These are phyloP conservation scores for Quercus variabilis DNA, from an alignment of 306 rosid species.

Conservation along the genomic window DNA sequence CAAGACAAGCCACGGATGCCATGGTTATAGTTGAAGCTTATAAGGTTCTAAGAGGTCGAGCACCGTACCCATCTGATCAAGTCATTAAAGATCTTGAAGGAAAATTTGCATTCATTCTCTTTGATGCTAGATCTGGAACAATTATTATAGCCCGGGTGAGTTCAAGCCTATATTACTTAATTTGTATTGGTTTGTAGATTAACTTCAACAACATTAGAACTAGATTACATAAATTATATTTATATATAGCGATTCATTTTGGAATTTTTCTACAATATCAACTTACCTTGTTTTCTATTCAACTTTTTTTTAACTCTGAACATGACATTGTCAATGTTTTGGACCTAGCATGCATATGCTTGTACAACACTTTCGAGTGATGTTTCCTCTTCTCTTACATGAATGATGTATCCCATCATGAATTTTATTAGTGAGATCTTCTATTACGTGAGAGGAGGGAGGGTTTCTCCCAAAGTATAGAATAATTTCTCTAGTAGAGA, in stretches of 20 bases:
- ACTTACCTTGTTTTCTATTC: no score
- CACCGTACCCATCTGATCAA: constrained; percentile 65
- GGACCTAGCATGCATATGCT: not conserved
- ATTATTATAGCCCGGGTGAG: constrained; percentile 55
- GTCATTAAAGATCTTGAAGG: constrained; percentile 59
- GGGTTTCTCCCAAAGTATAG: no score
- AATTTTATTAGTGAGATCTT: no score
- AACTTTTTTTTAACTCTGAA: no score
- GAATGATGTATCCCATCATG: no score
- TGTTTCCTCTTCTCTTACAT: no score
- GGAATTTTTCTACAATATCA: no score
- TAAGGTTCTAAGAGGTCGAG: constrained; percentile 54
- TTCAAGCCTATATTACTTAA: not conserved
- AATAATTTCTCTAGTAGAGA: not conserved
- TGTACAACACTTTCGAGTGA: not conserved
- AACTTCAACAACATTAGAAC: no score
- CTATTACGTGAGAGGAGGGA: no score
- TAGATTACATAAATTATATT: no score
- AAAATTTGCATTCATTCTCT: constrained; percentile 53
- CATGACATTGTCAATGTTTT: not conserved
- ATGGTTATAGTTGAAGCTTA: constrained; percentile 61
- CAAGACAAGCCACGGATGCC: constrained; percentile 60
- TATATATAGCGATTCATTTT: no score
- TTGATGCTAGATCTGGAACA: constrained; percentile 38
- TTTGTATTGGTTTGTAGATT: no score